Base-by-base conservation (phyloP, 345 rosid genomes). In the Syzygium aromaticum region DNA sequence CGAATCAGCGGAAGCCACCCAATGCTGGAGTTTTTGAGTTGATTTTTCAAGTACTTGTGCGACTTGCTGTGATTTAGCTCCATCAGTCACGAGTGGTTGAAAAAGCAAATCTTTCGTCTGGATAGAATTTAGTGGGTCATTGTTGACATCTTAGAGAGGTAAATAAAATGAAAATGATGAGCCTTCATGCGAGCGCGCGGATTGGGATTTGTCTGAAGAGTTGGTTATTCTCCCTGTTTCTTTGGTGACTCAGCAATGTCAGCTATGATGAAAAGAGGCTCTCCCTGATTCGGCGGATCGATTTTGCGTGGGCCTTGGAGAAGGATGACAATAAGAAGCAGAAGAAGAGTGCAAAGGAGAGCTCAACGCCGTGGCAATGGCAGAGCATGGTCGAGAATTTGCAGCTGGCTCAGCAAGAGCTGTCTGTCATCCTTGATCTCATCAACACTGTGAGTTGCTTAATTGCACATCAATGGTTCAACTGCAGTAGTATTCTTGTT, bases 301-400 rank as follows among this genome's bases (percentile, higher is more conserved):
- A 95, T 90, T 97, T 97, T 67, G 99, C 95, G 4, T 96, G 98
- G 99, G 99, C 98, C 3, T 89, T 96, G 86, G 98, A 96, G 91
- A 94, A 92, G 82, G 95, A 96, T 84, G 95, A 87, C 40, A 52
- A 27, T 51, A 90, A 93, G 93, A 93, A 92, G 92, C 88, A 92
- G 92, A 94, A 93, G 93, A 94, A 93, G 91, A 92, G 91, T 84
- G 88, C 92, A 3, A 96, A 94, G 77, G 98, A 94, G 88, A 92
- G 92, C 89, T 25, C 94, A 25, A 87, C 94, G 40, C 93, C 94
- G 3, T 96, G 90, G 95, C 94, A 91, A 67, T 97, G 98, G 98
- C 95, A 96, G 89, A 91, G 95, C 91, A 95, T 96, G 99, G 95
- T 94, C 52, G 98, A 97, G 94, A 97, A 97, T 87, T 90, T 97